Base-by-base conservation (phyloP, 106 monocot genomes). In the Triglochin maritima region DNA sequence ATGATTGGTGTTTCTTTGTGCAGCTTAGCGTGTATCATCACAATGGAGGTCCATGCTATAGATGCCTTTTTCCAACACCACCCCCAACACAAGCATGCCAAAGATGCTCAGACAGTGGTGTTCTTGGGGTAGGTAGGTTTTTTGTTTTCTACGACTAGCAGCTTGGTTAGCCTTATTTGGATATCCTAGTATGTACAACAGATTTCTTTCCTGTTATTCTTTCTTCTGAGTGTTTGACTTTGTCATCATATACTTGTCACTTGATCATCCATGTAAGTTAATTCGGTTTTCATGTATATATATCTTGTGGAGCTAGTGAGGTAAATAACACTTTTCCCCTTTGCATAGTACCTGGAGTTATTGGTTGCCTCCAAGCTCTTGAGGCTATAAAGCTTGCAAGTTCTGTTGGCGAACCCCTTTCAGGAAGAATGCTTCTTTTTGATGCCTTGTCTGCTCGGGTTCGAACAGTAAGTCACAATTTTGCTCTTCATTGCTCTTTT, bases 71-170 rank as follows among this genome's bases (percentile, higher is more conserved):
- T 60, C 92, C 98, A 64, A 88, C 77, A 59, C 98, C 98, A 61
- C 90, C 96, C 77, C 92, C 98, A 15, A 69, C 92, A n/a, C 65
- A 81, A 57, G 91, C 92, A 49, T 98, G 98, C 75, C 98, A 98
- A 54, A 92, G 98, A 82, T 98, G 98, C 71, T 98, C 92, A 62
- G 98, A 98, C 42, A 92, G 88, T 78, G 98, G 98, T 54, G 98
- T 98, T 69, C 98, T 98, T 84, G 98, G 98, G 60, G 92, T 98
- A 58, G 98, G 98, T 92, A 81, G 50, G 92, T 82, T 29, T 66
- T 47, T 68, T 64, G 4, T 50, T 29, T 29, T 29, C 29, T 29
- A 29, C 29, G 29, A 29, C 29, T 29, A 29, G 29, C 29, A 29
- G 29, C 29, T 29, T 29, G 1, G 1, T 29, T 29, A 29, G 29